Conservation (phyloP, 148 eudicot species). For the Persicaria tinctoria region DNA sequence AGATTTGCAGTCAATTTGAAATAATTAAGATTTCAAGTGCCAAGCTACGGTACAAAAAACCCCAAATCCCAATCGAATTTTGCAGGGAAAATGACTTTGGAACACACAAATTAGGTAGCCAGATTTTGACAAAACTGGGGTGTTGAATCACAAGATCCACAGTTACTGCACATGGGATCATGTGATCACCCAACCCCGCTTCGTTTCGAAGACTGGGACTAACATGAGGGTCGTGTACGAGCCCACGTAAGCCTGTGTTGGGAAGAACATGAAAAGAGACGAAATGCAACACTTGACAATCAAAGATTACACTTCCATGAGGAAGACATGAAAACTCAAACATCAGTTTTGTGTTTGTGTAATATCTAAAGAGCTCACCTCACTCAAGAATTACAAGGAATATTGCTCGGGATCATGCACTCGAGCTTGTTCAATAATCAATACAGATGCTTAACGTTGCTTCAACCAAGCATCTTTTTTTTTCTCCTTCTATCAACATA, state of each 20-base stretch:
- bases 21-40: background rate
- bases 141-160: constrained; percentile 9
- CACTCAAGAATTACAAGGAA: too few relatives aligned
- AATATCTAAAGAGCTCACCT: too few relatives aligned
- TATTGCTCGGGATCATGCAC: background rate
- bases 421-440: background rate
- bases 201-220: background rate
- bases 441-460: background rate
- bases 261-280: background rate
- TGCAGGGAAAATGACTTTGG: background rate
- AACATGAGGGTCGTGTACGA: too few relatives aligned
- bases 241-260: background rate
- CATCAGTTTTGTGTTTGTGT: too few relatives aligned
- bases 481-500: background rate
- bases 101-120: constrained; percentile 3
- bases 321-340: too few relatives aligned
- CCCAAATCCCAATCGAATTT: background rate
- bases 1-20: background rate
- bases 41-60: background rate
- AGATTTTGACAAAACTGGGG: background rate
- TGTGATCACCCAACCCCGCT: background rate
- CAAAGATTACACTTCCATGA: too few relatives aligned
- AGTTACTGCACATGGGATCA: constrained; percentile 7
- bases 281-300: too few relatives aligned
- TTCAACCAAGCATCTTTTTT: constrained; percentile 5